Conservation (phyloP, 1,139 yeast species). For the Geotrichum histeridarum region DNA sequence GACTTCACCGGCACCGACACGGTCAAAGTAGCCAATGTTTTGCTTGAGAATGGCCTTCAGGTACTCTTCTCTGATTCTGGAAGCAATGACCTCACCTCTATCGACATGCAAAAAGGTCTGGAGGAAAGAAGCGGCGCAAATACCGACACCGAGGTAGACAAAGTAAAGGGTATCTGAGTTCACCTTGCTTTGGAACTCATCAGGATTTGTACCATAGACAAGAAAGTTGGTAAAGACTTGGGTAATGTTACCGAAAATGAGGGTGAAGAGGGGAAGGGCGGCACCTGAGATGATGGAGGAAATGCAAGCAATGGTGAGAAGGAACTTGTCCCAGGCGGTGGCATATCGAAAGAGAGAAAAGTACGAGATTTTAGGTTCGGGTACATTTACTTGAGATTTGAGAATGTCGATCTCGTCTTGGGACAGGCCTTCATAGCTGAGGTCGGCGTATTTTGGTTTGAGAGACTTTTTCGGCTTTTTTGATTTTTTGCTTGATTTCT, state of each 20-base stretch:
- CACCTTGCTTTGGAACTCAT: constrained; percentile 33
- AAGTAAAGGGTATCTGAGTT: constrained; percentile 39
- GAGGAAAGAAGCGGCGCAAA: constrained; percentile 32
- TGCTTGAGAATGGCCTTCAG: constrained; percentile 40
- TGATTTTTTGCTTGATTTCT: neutral
- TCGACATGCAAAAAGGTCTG: constrained; percentile 39
- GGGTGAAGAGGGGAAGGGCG: constrained; percentile 40
- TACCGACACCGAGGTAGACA: constrained; percentile 40
- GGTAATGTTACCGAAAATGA: constrained; percentile 40
- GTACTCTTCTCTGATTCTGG: constrained; percentile 41
- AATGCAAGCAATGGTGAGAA: constrained; percentile 32
- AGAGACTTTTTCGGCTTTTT: constrained; percentile 1
- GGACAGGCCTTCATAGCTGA: constrained; percentile 27
- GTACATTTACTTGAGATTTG: constrained; percentile 33
- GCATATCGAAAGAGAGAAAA: constrained; percentile 39
- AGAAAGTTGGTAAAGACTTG: constrained; percentile 37
- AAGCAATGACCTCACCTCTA: constrained; percentile 42
- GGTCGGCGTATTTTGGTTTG: constrained; percentile 4
- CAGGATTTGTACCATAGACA: constrained; percentile 29
- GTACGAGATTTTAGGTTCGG: constrained; percentile 29
- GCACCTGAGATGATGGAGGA: constrained; percentile 39
- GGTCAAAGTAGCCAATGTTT: constrained; percentile 45
- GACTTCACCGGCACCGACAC: constrained; percentile 44
- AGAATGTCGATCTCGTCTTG: constrained; percentile 35
- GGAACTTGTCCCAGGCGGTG: constrained; percentile 29